Evolutionary conservation across 768 basidiomycete genomes (phyloP).

Genomic region (Russula lepida): DNA sequence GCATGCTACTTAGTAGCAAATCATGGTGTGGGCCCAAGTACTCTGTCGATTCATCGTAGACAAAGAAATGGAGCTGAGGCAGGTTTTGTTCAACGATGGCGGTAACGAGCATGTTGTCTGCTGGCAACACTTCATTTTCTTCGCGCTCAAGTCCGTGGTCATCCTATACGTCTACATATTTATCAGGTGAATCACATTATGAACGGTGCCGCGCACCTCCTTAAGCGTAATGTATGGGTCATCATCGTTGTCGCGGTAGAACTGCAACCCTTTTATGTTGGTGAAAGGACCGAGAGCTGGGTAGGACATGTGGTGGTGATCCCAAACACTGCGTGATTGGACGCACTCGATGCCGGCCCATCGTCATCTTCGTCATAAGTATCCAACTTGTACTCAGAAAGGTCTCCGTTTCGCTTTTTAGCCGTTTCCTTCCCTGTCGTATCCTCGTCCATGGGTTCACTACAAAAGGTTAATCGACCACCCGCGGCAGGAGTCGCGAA

Average conservation of each 20-base stretch:
- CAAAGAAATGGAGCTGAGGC: slow-evolving; percentile 90
- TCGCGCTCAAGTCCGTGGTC: slow-evolving; percentile 76
- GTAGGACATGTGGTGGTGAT: slow-evolving; percentile 15
- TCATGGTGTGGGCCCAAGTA: slow-evolving; percentile 97
- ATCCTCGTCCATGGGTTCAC: slow-evolving; percentile 53
- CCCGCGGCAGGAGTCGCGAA: slow-evolving; percentile 10
- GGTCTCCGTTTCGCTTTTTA: slow-evolving; percentile 37
- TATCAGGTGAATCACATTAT: slow-evolving; percentile 8
- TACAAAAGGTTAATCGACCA: slow-evolving; percentile 31
- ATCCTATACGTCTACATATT: slow-evolving; percentile 34
- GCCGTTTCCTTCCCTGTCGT: slow-evolving; percentile 30
- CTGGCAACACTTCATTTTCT: slow-evolving; percentile 81
- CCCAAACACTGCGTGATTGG: slow-evolving; percentile 1
- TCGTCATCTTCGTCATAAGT: slow-evolving; percentile 77
- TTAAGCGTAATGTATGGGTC: slow-evolving; percentile 97
- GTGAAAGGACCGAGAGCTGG: slow-evolving; percentile 76
- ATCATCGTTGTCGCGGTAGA: slow-evolving; percentile 84
- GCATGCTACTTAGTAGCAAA: slow-evolving; percentile 94
- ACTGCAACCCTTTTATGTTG: slow-evolving; percentile 90
- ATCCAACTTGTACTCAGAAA: slow-evolving; percentile 85
- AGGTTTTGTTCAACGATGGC: slow-evolving; percentile 97
- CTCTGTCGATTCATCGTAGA: slow-evolving; percentile 88
- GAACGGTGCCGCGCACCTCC: slow-evolving; percentile 47
- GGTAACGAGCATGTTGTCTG: slow-evolving; percentile 86
- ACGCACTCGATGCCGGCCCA: slow-evolving; percentile 29